A percentile compares a stretch with the other conserved stretches of the same genome.
These are phyloP conservation scores for Chrysoporthe deuterocubensis DNA, from an alignment of 2,329 filamentous ascomycete genomes.

Conservation along the genomic window DNA sequence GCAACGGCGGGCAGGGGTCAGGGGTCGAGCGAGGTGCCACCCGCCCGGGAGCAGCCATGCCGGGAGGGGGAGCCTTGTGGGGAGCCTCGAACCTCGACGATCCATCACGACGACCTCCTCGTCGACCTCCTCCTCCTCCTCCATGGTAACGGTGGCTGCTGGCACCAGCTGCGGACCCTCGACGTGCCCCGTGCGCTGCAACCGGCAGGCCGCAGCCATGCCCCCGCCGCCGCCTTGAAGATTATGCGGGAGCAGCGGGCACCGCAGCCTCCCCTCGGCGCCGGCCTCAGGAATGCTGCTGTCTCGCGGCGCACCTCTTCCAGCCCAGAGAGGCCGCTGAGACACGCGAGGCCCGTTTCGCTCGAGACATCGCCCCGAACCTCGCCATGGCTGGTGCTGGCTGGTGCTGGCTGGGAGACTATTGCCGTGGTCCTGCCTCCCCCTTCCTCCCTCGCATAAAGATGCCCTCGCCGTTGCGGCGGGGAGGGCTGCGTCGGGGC, in stretches of 20 bases:
- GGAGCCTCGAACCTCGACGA: neutral
- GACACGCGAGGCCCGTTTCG: constrained; percentile 8
- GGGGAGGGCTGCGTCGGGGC: constrained; percentile 2
- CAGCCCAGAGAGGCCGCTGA: neutral
- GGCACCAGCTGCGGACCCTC: neutral
- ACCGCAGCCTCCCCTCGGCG: neutral
- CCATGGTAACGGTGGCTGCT: neutral
- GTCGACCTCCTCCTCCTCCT: neutral
- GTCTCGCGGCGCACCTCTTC: constrained; percentile 19
- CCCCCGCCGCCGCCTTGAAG: neutral
- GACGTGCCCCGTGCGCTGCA: no score
- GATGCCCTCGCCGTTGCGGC: constrained; percentile 11
- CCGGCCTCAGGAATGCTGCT: constrained; percentile 25
- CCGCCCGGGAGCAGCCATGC: neutral
- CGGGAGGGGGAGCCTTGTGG: neutral
- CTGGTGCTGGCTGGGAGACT: neutral
- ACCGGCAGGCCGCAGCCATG: no score
- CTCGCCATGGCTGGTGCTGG: constrained; percentile 24
- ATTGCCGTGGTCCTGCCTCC: neutral
- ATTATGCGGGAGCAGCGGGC: neutral
- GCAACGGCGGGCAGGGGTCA: neutral
- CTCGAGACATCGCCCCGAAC: constrained; percentile 15
- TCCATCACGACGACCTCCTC: neutral
- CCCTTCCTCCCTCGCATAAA: constrained; percentile 13
- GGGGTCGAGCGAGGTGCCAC: neutral